Evolutionary conservation across 1,284 basidiomycete genomes (phyloP), one percentile per base, ranked within the genome.

Genomic region (Phenoliferia sp.): DNA sequence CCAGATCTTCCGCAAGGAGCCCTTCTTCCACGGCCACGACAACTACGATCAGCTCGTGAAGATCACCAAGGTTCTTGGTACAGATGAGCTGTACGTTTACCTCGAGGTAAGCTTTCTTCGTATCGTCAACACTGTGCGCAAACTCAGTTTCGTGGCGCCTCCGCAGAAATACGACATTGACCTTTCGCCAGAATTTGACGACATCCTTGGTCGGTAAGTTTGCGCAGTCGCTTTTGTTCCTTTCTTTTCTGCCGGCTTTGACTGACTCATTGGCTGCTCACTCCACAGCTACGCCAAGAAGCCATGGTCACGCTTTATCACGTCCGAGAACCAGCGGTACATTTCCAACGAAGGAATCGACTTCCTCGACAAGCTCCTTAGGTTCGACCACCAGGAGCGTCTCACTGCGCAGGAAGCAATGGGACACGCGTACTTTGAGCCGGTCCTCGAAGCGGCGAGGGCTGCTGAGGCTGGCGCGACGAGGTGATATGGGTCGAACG

Each of bases 1-100:
- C 52, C 75, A 95, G 92, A 99, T 99, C 78, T 99, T 99, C 87
- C 87, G 95, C 74, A 98, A 98, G 81, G 95, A 99, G 78, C 95
- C 95, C 17, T 97, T 99, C 84, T 99, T 99, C 87, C 95, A 99
- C 78, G 95, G 95, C 17, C 94, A 97, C 79, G 94, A 98, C 81
- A 99, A 99, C 80, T 95, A 95, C 78, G 96, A 99, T 81, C 95
- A 99, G 79, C 83, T 99, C 58, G 95, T 97, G 77, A 98, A 97
- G 83, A 99, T 99, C 74, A 89, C 93, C 69, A 97, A 98, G 81
- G 94, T 99, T 61, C 85, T 99, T 62, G 95, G 95, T 33, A 98
- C 95, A 9, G 95, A 98, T 75, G 95, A 95, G 77, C 82, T 99
- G 32, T 96, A 93, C 79, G 84, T 87, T 61, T 81, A 81, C 67